Conservation (phyloP, 2,329 filamentous ascomycete genomes). For the Lithohypha guttulata region DNA sequence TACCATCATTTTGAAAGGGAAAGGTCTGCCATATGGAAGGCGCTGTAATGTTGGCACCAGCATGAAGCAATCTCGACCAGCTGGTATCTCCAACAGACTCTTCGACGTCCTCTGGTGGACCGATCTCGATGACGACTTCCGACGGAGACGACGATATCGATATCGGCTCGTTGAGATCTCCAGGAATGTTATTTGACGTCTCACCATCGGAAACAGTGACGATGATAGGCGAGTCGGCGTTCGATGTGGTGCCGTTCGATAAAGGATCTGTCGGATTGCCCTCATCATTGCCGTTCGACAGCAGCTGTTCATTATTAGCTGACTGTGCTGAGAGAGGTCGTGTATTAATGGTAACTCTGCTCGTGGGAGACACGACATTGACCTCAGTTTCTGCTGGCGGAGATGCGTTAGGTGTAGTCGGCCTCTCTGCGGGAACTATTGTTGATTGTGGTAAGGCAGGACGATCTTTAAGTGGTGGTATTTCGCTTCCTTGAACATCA, state of each 20-base stretch:
- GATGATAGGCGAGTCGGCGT: conserved; percentile 15
- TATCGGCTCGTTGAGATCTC: conserved; percentile 23
- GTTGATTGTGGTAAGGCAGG: neutral
- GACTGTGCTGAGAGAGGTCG: conserved; percentile 22
- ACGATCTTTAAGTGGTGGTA: neutral
- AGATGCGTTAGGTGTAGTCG: conserved; percentile 13
- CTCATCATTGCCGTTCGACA: neutral
- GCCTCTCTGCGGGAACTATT: neutral
- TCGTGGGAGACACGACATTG: conserved; percentile 28
- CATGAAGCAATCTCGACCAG: conserved; percentile 1
- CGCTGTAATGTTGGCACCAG: neutral
- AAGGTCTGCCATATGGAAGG: conserved; percentile 1
- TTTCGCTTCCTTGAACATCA: no score
- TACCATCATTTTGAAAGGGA: neutral
- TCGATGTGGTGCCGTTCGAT: conserved; percentile 11
- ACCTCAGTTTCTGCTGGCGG: conserved; percentile 21
- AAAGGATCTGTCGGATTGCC: conserved; percentile 6
- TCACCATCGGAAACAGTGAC: neutral
- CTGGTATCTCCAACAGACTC: conserved; percentile 11
- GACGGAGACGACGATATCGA: conserved; percentile 35
- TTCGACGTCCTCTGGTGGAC: conserved; percentile 39
- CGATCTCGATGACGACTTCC: conserved; percentile 34
- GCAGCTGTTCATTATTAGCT: conserved; percentile 10
- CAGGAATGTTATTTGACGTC: conserved; percentile 12
- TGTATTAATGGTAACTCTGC: conserved; percentile 39